A percentile compares a stretch with the other conserved stretches of the same genome.
These are phyloP conservation scores for Epichloe gansuensis DNA, from an alignment of 2,329 filamentous ascomycete genomes.

Conservation along the genomic window DNA sequence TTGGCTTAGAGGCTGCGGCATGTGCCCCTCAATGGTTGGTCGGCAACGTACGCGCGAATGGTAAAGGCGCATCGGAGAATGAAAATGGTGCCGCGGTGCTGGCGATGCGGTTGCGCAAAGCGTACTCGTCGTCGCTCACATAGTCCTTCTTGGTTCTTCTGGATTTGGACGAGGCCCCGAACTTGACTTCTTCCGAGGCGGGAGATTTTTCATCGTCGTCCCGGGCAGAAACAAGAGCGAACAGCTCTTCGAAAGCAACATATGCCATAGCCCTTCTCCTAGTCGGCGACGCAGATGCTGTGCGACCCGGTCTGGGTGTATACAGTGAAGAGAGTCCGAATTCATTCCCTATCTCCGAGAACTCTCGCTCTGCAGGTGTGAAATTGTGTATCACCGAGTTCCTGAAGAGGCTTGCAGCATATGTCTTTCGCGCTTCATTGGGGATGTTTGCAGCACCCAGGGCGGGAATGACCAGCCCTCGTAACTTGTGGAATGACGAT, in stretches of 20 bases:
- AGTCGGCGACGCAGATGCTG: constrained; percentile 53
- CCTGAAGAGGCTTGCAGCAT: constrained; percentile 65
- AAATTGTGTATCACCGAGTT: constrained; percentile 70
- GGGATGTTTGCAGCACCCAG: constrained; percentile 56
- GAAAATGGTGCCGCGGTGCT: constrained; percentile 68
- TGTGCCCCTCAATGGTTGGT: constrained; percentile 77
- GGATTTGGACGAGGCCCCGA: background rate
- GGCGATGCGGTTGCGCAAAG: constrained; percentile 49
- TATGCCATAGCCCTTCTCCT: constrained; percentile 64
- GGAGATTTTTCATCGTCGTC: constrained; percentile 7
- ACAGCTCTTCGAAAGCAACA: constrained; percentile 68
- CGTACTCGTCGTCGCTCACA: constrained; percentile 11
- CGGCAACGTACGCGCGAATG: constrained; percentile 75
- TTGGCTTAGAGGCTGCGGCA: constrained; percentile 78
- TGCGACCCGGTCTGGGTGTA: constrained; percentile 56
- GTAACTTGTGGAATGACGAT: constrained; percentile 54
- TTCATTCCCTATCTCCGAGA: constrained; percentile 33
- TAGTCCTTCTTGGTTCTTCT: background rate
- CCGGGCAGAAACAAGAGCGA: constrained; percentile 46
- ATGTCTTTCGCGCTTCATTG: constrained; percentile 54
- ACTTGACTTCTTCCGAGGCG: background rate
- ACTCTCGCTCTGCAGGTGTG: constrained; percentile 38
- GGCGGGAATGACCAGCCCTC: constrained; percentile 59
- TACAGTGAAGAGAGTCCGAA: constrained; percentile 49
- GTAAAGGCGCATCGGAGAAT: constrained; percentile 71